Evolutionary conservation across 2,329 filamentous ascomycete genomes (phyloP), one percentile per base, ranked within the genome.

Genomic region (Cadophora sp.): DNA sequence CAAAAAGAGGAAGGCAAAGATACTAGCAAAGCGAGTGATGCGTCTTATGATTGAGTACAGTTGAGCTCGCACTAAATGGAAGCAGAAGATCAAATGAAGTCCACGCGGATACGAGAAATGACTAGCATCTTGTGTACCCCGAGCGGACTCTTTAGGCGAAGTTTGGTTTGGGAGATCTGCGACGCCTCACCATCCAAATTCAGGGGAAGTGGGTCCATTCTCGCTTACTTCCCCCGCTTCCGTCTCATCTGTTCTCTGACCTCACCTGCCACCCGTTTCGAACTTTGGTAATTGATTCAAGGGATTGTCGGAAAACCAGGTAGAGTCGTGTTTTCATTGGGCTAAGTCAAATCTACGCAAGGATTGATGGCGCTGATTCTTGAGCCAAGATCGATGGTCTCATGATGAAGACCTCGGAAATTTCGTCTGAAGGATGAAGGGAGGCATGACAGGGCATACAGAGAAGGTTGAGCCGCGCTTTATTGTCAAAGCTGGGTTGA

Each of bases 161-260:
- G 48, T 51, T 51, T 51, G 48, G 48, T 51, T 51, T 51, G 48
- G 48, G 26, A 22, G 48, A 51, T 51, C 48, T 51, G 48, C 48
- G 48, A 51, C 48, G 48, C 48, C 48, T 51, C 48, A 51, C 22
- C 48, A 51, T 51, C 48, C 48, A 51, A 51, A 26, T 51, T 51
- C 48, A 51, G 48, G 48, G 48, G 48, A 26, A 26, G 48, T 51
- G 48, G 48, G 48, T 24, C 34, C 14, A 2, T 43, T 43, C 14
- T 43, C 7, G 40, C 40, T 43, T 43, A 43, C 5, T 3, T 16
- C 2, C 40, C 40, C 40, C 16, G 40, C 40, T 16, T 19, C 19
- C 40, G 40, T 43, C 7, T 43, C 40, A 43, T 43, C 40, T 43
- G 16, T 37, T 40, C 19, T 43, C 40, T 19, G 14, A 37, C 4